A percentile compares a stretch with the other conserved stretches of the same genome.
These are phyloP conservation scores for Scheffersomyces lignicola DNA, from an alignment of 1,139 yeast species.

Conservation along the genomic window DNA sequence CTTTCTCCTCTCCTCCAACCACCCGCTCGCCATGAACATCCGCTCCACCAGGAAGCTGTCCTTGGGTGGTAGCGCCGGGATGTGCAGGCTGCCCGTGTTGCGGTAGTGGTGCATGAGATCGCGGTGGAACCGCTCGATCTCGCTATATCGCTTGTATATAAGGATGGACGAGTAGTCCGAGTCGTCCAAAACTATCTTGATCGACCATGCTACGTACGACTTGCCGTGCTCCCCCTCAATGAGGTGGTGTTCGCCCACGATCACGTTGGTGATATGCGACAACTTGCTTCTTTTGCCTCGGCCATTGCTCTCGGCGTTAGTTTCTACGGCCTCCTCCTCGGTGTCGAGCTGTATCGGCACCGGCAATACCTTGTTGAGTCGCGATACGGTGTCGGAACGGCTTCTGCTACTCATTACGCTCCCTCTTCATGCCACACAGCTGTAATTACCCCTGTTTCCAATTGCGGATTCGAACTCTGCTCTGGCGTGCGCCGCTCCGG, in stretches of 20 bases:
- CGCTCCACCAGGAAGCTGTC: conserved; percentile 47
- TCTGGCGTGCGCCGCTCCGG: no score
- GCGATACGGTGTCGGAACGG: conserved; percentile 21
- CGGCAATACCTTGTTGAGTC: conserved; percentile 36
- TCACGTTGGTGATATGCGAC: conserved; percentile 36
- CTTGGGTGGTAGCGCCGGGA: conserved; percentile 72
- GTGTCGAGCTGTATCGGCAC: conserved; percentile 35
- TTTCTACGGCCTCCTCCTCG: conserved; percentile 26
- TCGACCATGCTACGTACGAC: conserved; percentile 50
- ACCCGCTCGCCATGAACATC: conserved; percentile 43
- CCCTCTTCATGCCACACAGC: no score
- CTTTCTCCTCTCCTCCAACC: conserved; percentile 61
- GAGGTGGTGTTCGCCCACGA: conserved; percentile 40
- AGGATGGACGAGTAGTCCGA: conserved; percentile 48
- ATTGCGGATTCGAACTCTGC: no score
- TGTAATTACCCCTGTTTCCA: no score
- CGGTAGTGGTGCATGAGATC: conserved; percentile 36
- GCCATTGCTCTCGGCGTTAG: conserved; percentile 5
- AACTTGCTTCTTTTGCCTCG: conserved; percentile 12
- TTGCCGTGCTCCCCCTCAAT: conserved; percentile 39
- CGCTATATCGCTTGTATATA: conserved; percentile 64
- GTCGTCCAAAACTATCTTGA: conserved; percentile 44
- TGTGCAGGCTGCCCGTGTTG: conserved; percentile 28
- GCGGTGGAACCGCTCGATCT: conserved; percentile 52
- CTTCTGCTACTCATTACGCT: conserved; percentile 9